Evolutionary conservation across 177 flowering plant genomes (phyloP), one percentile per base, ranked within the genome.

Genomic region (Vitis hybrid): DNA sequence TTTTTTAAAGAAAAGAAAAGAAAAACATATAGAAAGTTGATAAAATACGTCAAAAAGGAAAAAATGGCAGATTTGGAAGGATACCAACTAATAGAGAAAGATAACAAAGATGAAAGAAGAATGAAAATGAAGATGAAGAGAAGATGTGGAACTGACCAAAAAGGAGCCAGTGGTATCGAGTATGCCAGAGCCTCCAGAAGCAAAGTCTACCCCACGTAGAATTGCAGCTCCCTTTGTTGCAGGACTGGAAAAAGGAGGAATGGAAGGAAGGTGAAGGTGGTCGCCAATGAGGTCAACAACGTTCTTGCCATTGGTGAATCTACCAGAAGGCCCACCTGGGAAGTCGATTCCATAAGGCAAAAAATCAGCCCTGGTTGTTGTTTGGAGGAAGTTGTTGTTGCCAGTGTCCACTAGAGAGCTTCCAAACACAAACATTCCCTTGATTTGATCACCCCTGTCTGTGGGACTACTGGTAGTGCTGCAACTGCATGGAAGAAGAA

Each of bases 371-470:
- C 75, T 89, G 2, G 89, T 85, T 5, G 55, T 12, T 1, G 85
- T 73, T 20, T 29, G 55, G 12, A 85, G 59, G 79, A 74, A 84
- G 73, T 87, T 89, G 73, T 90, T 90, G 84, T 90, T 90, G 9
- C 96, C 96, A 78, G 82, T 88, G 71, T 90, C 96, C 14, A 87
- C 87, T 31, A 90, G 29, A 50, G 96, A 90, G 77, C 89, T 83
- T 39, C 96, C 96, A 68, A 90, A 90, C 64, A 89, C 87, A 70
- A 90, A 87, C 86, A 90, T 81, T 4, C 91, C 90, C 18, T 60
- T 60, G 5, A 78, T 63, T 26, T 69, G 19, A 2, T 22, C 11
- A 2, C 26, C 12, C 13, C 2, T 53, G 16, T n/a, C 62, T 48
- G 20, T 13, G n/a, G 59, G 55, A 57, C 14, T 9, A 22, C 51